Base-by-base conservation (phyloP, 1,284 basidiomycete species). In the Somion occarium region DNA sequence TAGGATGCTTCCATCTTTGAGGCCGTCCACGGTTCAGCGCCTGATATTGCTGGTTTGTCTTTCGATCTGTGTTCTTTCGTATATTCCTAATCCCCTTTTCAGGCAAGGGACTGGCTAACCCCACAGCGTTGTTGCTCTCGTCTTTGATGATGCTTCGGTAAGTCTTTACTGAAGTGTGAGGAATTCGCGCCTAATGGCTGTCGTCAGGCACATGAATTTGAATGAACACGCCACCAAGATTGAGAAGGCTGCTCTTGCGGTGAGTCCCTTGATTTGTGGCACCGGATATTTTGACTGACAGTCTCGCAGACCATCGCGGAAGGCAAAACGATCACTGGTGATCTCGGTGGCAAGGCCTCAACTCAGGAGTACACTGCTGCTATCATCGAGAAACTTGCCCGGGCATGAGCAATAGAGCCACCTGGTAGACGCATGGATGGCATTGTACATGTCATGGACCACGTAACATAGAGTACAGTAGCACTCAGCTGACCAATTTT, bases 1-100 rank as follows among this genome's bases (percentile, higher is more conserved):
- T 59, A 93, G 86, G 95, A 98, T 72, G 97, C 97, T 41, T 98
- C 94, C 56, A 99, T 99, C 73, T 99, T 99, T 63, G 97, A 99
- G 76, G 96, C 97, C 56, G 97, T 99, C 25, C 97, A 99, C 76
- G 97, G 97, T 56, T 96, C 93, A 39, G 93, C 94, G 15, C 89
- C 89, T 15, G 89, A 91, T 64, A 91, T 92, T 65, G 89, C 87
- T 63, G 88, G 87, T 76, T 64, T 53, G 75, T 65, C 24, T 24
- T 27, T 7, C 19, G 4, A 24, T 41, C 7, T 23, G 30, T 13
- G 22, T 20, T 47, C 26, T 50, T 20, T 30, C 41, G 34, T 37
- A 34, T 7, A 42, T 18, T 42, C 44, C 24, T 48, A 7, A 55
- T 11, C 30, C 49, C 45, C 22, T 75, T 74, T 59, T 71, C 69